Evolutionary conservation across 768 basidiomycete genomes (phyloP), one percentile per base, ranked within the genome.

Genomic region (Leccinum imitatum): DNA sequence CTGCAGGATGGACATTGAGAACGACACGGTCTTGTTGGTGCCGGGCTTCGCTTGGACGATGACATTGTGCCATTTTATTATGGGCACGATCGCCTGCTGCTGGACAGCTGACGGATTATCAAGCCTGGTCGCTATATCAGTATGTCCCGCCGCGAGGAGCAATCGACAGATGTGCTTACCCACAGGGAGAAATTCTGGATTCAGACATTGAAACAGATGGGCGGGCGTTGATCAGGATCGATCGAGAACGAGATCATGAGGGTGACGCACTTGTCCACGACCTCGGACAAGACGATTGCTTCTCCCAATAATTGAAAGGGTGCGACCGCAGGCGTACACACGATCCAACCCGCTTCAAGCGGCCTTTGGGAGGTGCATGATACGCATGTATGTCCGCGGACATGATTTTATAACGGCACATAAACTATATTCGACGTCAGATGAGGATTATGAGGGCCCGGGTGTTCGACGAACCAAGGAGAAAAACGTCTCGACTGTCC

Each of bases 11-110:
- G 95, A 96, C 71, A 98, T 90, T 73, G 93, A 94, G 81, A 98
- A 98, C n/a, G 97, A 98, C 61, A 95, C 97, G 60, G 97, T 98
- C 82, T 98, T 98, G 75, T 96, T 96, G 63, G 97, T 98, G 67
- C 97, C 95, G 33, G 95, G 98, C 82, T 98, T 96, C 68, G 97
- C 97, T 76, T 95, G 95, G 59, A 95, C 96, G 69, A 97, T 98
- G 69, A 96, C 95, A 83, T 98, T 96, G 82, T 96, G 93, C 39
- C 93, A 94, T 76, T 95, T 95, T 69, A 95, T 87, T 73, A 98
- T 94, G 67, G 97, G 96, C 65, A 97, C 90, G 77, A 99, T 99
- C 64, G 97, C 97, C 70, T 96, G 91, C 79, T 98, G 94, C 79
- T 98, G 97, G 75, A 99, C 98, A 61, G 96, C 91, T 39, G 96